Percentiles rank a stretch among this genome's conserved stretches.
These are phyloP conservation scores for Funneliformis caledonium DNA, from an alignment of 371 early-diverging fungal genomes.

Conservation along the genomic window DNA sequence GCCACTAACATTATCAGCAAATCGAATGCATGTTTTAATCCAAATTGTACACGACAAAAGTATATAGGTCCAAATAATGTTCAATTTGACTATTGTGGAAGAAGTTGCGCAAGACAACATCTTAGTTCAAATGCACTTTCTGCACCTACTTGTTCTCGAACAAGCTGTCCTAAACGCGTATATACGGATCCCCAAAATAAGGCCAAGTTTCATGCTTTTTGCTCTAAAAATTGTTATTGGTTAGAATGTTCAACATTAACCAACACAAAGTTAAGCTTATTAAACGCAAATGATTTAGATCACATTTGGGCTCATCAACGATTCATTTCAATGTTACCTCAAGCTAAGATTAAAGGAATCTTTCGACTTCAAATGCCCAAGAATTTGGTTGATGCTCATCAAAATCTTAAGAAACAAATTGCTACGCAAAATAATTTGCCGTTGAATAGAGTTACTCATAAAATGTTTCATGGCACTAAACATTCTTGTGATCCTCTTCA, in stretches of 20 bases:
- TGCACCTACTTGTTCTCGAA: not conserved
- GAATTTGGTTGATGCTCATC: constrained; percentile 26
- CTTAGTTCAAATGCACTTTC: not conserved
- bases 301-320: not conserved
- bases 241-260: constrained; percentile 6
- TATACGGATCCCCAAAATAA: not conserved
- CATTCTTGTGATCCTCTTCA: not conserved
- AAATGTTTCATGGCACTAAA: constrained; percentile 36
- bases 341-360: constrained; percentile 19
- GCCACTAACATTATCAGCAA: not conserved
- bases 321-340: constrained; percentile 6
- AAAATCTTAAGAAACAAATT: not conserved
- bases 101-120: constrained; percentile 20
- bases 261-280: constrained; percentile 8
- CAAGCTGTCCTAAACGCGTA: not conserved
- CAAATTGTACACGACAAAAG: not conserved
- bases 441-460: not conserved
- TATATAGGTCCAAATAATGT: not conserved
- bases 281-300: constrained; percentile 18
- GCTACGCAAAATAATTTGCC: not conserved
- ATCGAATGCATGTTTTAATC: not conserved
- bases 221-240: constrained; percentile 12
- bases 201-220: constrained; percentile 18
- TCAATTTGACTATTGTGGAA: constrained; percentile 19
- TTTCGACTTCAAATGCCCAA: constrained; percentile 37